A percentile compares a stretch with the other conserved stretches of the same genome.
Conservation (phyloP, 1,139 yeast species). For the Candida pseudocylindracea region DNA sequence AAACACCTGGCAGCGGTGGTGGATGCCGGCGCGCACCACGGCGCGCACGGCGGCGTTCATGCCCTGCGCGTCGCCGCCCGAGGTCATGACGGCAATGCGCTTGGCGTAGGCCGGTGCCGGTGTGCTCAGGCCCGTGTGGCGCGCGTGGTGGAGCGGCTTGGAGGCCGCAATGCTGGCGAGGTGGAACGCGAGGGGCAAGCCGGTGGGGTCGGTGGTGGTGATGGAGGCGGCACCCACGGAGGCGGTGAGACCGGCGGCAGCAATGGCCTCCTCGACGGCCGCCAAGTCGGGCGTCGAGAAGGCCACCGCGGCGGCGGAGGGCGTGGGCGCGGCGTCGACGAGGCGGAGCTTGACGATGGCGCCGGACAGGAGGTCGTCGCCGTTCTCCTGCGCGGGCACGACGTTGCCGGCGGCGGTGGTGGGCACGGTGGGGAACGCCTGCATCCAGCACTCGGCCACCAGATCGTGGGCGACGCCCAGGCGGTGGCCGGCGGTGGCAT, state of each 20-base stretch:
- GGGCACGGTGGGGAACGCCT: slow-evolving; percentile 38
- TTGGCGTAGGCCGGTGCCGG: slow-evolving; percentile 5
- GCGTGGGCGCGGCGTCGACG: slow-evolving; percentile 13
- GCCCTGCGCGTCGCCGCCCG: slow-evolving; percentile 80
- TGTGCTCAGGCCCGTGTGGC: not conserved
- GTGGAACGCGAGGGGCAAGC: slow-evolving; percentile 8
- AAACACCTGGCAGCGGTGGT: slow-evolving; percentile 46
- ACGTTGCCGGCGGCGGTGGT: slow-evolving; percentile 20
- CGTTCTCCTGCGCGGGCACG: slow-evolving; percentile 35
- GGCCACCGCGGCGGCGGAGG: slow-evolving; percentile 13
- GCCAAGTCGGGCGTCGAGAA: slow-evolving; percentile 29
- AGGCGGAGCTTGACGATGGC: slow-evolving; percentile 31
- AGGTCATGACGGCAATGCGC: slow-evolving; percentile 57
- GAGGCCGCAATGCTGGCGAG: slow-evolving; percentile 6
- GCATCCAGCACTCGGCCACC: slow-evolving; percentile 47
- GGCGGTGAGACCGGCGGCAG: slow-evolving; percentile 11
- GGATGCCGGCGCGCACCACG: slow-evolving; percentile 54
- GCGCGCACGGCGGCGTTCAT: slow-evolving; percentile 74
- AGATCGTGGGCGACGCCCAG: slow-evolving; percentile 45
- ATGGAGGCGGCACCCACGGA: slow-evolving; percentile 31
- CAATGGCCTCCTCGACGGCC: slow-evolving; percentile 13
- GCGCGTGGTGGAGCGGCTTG: slow-evolving; percentile 2
- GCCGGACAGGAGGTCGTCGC: slow-evolving; percentile 17
- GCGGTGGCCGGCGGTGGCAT: slow-evolving; percentile 15
- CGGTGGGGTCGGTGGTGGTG: slow-evolving; percentile 17